Percentiles rank a stretch among this genome's conserved stretches.
These are phyloP conservation scores for Aspergillus transmontanensis DNA, from an alignment of 2,329 filamentous ascomycete species.

Conservation along the genomic window DNA sequence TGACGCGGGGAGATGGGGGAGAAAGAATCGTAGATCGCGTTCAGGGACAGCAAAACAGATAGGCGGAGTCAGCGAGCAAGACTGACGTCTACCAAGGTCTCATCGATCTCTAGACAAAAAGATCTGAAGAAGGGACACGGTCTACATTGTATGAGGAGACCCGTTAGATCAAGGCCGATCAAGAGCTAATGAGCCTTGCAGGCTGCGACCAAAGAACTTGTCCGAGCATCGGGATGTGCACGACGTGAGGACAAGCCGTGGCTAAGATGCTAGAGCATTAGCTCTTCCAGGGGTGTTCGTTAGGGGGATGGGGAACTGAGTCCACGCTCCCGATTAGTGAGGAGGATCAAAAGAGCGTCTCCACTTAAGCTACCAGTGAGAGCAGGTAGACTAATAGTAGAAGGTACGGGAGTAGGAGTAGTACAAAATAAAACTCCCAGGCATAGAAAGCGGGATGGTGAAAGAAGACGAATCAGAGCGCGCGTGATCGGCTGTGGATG, in stretches of 20 bases:
- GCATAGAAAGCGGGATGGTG: conserved; percentile 11
- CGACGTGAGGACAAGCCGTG: conserved; percentile 17
- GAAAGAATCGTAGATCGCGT: conserved; percentile 4
- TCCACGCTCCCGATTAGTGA: conserved; percentile 35
- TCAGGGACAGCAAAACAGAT: conserved; percentile 5
- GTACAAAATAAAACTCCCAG: neutral
- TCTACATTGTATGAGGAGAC: neutral
- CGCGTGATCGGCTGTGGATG: neutral
- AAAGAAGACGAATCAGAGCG: conserved; percentile 5
- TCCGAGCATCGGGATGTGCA: conserved; percentile 12
- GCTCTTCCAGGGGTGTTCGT: conserved; percentile 35
- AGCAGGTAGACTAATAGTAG: conserved; percentile 11
- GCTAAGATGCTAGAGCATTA: conserved; percentile 20
- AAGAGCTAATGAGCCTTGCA: conserved; percentile 13
- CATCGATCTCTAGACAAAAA: conserved; percentile 9
- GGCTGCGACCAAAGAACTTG: neutral
- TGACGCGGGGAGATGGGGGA: conserved; percentile 6
- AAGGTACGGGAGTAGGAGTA: too few relatives aligned
- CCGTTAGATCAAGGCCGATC: conserved; percentile 19
- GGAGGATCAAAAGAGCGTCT: conserved; percentile 23
- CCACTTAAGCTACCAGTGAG: conserved; percentile 36
- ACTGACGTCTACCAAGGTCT: conserved; percentile 12
- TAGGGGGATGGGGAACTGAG: conserved; percentile 34
- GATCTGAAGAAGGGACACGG: conserved; percentile 16
- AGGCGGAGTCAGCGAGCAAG: conserved; percentile 1